phyloP scores from a whole-genome alignment of 2,329 filamentous ascomycete genomes.

The Claviceps paspali region DNA sequence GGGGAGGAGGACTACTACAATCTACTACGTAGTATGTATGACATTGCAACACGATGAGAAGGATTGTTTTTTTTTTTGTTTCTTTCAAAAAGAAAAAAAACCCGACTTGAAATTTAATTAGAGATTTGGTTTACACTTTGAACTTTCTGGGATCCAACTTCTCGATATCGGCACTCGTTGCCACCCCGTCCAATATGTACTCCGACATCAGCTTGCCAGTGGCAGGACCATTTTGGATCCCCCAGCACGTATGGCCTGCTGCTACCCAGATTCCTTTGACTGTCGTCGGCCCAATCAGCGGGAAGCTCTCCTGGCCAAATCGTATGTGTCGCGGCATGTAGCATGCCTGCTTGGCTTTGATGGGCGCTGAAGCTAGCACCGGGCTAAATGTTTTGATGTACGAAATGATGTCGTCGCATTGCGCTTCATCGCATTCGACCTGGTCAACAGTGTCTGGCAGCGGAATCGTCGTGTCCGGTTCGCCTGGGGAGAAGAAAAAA shows the following conservation, averaged over 20 bases:
- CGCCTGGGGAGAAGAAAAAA: conserved; percentile 26
- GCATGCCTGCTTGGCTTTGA: conserved; percentile 74
- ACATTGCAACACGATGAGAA: too few relatives aligned
- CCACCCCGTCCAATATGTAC: conserved; percentile 57
- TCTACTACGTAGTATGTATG: too few relatives aligned
- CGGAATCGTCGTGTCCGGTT: conserved; percentile 61
- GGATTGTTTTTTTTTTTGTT: too few relatives aligned
- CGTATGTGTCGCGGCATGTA: conserved; percentile 69
- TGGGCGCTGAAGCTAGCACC: conserved; percentile 49
- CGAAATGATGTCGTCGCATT: conserved; percentile 75
- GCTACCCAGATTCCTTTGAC: conserved; percentile 66
- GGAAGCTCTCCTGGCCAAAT: conserved; percentile 45
- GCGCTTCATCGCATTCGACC: conserved; percentile 57
- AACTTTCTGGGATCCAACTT: conserved; percentile 53
- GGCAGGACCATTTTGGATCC: conserved; percentile 86
- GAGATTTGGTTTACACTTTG: conserved; percentile 26
- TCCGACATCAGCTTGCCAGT: conserved; percentile 74
- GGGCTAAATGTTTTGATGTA: conserved; percentile 55
- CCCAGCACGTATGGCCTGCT: conserved; percentile 92
- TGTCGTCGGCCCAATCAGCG: conserved; percentile 62
- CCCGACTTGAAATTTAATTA: too few relatives aligned
- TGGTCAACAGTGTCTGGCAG: conserved; percentile 62
- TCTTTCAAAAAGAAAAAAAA: too few relatives aligned
- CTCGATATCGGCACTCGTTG: conserved; percentile 50
- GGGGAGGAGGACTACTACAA: too few relatives aligned